A percentile compares a stretch with the other conserved stretches of the same genome.
Evolutionary conservation across 495 filamentous ascomycete species (phyloP).

Genomic region (Articulospora tetracladia): DNA sequence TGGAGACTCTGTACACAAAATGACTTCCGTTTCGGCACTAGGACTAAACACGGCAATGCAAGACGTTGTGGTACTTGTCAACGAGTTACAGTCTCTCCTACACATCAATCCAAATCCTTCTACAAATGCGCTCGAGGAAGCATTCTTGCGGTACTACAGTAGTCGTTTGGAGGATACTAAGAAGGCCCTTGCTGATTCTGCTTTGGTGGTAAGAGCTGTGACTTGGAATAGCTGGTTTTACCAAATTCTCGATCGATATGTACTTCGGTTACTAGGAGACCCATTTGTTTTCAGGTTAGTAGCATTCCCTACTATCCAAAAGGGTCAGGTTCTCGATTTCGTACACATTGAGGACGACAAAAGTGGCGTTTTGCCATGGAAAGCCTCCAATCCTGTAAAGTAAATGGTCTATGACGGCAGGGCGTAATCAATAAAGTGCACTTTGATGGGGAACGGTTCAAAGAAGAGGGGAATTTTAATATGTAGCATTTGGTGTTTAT

Average conservation of each 20-base stretch:
- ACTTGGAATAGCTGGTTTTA: conserved; percentile 3
- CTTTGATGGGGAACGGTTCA: neutral
- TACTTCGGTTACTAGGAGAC: conserved; percentile 3
- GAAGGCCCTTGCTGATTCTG: conserved; percentile 4
- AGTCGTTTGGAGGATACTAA: conserved; percentile 2
- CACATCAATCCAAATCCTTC: conserved; percentile 5
- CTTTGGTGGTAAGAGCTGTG: conserved; percentile 6
- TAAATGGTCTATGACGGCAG: conserved; percentile 4
- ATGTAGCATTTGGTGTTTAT: neutral
- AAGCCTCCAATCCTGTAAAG: conserved; percentile 1
- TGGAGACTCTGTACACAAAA: conserved; percentile 7
- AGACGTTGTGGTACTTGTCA: conserved; percentile 4
- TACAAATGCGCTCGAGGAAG: neutral
- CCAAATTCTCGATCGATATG: conserved; percentile 2
- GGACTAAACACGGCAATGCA: conserved; percentile 3
- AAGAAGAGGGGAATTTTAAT: neutral
- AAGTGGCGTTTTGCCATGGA: conserved; percentile 4
- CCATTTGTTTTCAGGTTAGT: conserved; percentile 1
- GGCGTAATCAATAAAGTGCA: neutral
- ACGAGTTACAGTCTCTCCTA: conserved; percentile 3
- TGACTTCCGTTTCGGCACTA: conserved; percentile 3
- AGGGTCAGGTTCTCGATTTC: conserved; percentile 4
- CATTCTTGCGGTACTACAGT: conserved; percentile 1
- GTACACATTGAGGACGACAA: conserved; percentile 5
- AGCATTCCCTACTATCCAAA: conserved; percentile 1